Percentiles rank a stretch among this genome's conserved stretches.
These are phyloP conservation scores for Aspergillus pseudoterreus DNA, from an alignment of 2,329 filamentous ascomycete genomes.

Conservation along the genomic window DNA sequence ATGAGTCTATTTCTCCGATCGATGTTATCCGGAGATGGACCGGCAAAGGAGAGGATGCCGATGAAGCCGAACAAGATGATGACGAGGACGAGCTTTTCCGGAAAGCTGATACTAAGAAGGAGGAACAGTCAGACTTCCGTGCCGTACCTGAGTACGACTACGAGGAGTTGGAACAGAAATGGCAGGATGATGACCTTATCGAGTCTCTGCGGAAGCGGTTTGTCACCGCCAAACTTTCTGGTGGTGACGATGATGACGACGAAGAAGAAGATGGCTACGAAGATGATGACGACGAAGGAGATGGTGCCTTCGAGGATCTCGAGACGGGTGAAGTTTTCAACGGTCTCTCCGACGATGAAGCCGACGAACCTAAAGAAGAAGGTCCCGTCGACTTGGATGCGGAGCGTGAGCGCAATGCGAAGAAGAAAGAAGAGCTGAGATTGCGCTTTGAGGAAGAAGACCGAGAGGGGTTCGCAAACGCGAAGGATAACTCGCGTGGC, in stretches of 20 bases:
- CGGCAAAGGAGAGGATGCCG: constrained; percentile 61
- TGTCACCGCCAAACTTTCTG: constrained; percentile 63
- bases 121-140: constrained; percentile 64
- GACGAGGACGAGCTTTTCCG: constrained; percentile 66
- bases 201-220: constrained; percentile 73
- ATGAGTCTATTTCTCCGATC: constrained; percentile 68
- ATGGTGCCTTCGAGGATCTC: constrained; percentile 80
- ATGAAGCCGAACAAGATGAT: constrained; percentile 53
- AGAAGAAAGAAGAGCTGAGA: constrained; percentile 89
- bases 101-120: constrained; percentile 49
- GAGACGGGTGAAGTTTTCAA: constrained; percentile 65
- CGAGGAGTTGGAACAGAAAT: constrained; percentile 75
- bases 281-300: constrained; percentile 64
- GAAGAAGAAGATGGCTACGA: constrained; percentile 48
- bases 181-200: constrained; percentile 75
- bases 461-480: constrained; percentile 81
- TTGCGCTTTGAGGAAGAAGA: constrained; percentile 96
- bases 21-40: constrained; percentile 79
- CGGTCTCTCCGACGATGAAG: constrained; percentile 37
- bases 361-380: constrained; percentile 51
- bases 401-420: constrained; percentile 86
- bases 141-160: constrained; percentile 77
- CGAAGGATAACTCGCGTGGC: constrained; percentile 78
- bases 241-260: constrained; percentile 52
- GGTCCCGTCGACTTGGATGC: constrained; percentile 62